Evolutionary conservation across 1,284 basidiomycete species (phyloP).

Genomic region (Pseudozyma thailandica): DNA sequence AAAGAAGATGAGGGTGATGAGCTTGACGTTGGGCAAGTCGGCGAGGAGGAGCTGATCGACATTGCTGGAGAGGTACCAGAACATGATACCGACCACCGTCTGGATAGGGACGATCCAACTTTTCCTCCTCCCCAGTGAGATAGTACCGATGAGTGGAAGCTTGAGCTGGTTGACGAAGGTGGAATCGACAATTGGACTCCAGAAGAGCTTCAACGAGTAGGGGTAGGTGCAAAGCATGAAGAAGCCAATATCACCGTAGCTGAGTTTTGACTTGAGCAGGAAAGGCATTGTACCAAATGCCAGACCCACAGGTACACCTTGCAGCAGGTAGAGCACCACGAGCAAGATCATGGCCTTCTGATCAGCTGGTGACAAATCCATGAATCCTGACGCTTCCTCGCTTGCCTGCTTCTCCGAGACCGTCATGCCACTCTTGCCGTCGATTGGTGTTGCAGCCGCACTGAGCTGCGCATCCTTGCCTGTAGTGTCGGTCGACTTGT

Average conservation of each 20-base stretch:
- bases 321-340: constrained; percentile 88
- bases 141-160: constrained; percentile 36
- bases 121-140: constrained; percentile 83
- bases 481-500: background rate
- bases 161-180: constrained; percentile 77
- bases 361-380: constrained; percentile 46
- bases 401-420: constrained; percentile 19
- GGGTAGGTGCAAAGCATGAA: constrained; percentile 96
- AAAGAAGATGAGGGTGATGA: constrained; percentile 88
- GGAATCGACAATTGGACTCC: constrained; percentile 98
- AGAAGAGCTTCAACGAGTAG: constrained; percentile 94
- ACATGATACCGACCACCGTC: constrained; percentile 83
- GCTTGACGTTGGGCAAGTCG: constrained; percentile 80
- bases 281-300: constrained; percentile 90
- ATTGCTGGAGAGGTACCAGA: constrained; percentile 86
- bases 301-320: constrained; percentile 89
- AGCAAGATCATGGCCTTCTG: constrained; percentile 80
- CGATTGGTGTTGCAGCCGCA: constrained; percentile 16
- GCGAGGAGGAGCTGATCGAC: constrained; percentile 83
- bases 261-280: constrained; percentile 90
- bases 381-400: constrained; percentile 44
- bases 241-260: constrained; percentile 94
- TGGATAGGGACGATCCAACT: constrained; percentile 99
- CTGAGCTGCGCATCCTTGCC: constrained; percentile 8
- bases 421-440: constrained; percentile 20